phyloP scores from a whole-genome alignment of 192 early-diverging fungal genomes.

The Powellomyces hirtus region DNA sequence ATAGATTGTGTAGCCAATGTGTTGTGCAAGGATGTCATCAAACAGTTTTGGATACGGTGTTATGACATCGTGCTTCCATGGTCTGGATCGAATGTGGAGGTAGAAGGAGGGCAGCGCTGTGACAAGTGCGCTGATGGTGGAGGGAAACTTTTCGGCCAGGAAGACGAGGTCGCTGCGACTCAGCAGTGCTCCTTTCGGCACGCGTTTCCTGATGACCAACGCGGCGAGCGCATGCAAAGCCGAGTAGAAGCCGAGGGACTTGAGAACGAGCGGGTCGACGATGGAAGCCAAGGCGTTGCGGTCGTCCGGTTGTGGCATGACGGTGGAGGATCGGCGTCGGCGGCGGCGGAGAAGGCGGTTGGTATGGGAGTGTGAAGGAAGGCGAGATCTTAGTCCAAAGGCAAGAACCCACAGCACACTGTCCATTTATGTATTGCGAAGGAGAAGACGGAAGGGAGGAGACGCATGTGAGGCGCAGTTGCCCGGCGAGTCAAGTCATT shows the following conservation, averaged over 20 bases:
- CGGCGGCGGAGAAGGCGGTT: too few relatives aligned
- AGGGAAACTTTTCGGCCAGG: slow-evolving; percentile 36
- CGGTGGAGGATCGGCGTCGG: too few relatives aligned
- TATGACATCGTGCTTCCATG: slow-evolving; percentile 6
- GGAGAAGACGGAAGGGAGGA: too few relatives aligned
- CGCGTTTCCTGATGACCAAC: not conserved
- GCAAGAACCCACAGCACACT: too few relatives aligned
- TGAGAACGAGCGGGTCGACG: not conserved
- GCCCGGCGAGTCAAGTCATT: too few relatives aligned
- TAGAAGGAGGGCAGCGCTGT: not conserved
- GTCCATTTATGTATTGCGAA: too few relatives aligned
- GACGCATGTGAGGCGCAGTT: too few relatives aligned
- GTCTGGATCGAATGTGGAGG: not conserved
- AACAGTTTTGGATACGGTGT: slow-evolving; percentile 21
- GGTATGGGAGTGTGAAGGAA: too few relatives aligned
- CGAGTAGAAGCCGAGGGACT: not conserved
- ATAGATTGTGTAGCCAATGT: slow-evolving; percentile 31
- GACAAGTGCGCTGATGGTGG: slow-evolving; percentile 27
- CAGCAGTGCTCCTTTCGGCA: not conserved
- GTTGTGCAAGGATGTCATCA: slow-evolving; percentile 22
- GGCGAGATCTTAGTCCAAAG: too few relatives aligned
- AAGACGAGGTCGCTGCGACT: slow-evolving; percentile 1
- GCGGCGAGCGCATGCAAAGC: not conserved
- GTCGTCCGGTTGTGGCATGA: too few relatives aligned
- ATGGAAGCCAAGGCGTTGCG: not conserved